phyloP scores from a whole-genome alignment of 2,329 filamentous ascomycete species.

The Emericellopsis atlantica region DNA sequence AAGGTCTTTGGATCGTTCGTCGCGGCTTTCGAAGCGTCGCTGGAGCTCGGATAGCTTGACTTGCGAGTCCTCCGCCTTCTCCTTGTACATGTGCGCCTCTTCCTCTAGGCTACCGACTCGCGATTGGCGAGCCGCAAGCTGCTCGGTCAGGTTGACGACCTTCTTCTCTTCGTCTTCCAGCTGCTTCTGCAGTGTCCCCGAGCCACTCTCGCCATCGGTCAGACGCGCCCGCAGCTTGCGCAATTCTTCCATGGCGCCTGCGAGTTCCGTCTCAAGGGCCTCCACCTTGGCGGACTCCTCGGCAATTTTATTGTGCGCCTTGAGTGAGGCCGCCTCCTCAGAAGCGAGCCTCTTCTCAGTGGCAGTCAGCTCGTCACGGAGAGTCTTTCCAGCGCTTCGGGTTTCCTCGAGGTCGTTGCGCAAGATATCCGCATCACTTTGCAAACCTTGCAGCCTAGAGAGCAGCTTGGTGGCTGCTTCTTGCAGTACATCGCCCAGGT shows the following conservation, averaged over 20 bases:
- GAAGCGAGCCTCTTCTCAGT: conserved; percentile 37
- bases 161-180: conserved; percentile 66
- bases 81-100: conserved; percentile 56
- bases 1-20: conserved; percentile 65
- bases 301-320: conserved; percentile 39
- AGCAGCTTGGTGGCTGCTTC: conserved; percentile 44
- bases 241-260: conserved; percentile 58
- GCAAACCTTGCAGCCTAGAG: conserved; percentile 45
- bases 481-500: conserved; percentile 48
- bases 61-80: conserved; percentile 46
- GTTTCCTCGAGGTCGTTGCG: conserved; percentile 51
- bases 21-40: conserved; percentile 55
- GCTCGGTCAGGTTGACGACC: conserved; percentile 52
- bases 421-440: conserved; percentile 46
- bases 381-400: conserved; percentile 36
- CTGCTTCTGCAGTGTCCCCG: conserved; percentile 62
- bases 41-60: conserved; percentile 35
- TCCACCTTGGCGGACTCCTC: conserved; percentile 39
- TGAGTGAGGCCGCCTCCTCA: conserved; percentile 37
- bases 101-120: conserved; percentile 65
- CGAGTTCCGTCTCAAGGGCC: conserved; percentile 43
- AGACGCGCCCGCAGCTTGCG: conserved; percentile 57
- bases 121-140: conserved; percentile 64
- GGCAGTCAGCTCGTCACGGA: conserved; percentile 44
- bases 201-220: conserved; percentile 72